A percentile compares a stretch with the other conserved stretches of the same genome.
Evolutionary conservation across 805 yeast genomes (phyloP).

Genomic region (Candida endomychidarum): DNA sequence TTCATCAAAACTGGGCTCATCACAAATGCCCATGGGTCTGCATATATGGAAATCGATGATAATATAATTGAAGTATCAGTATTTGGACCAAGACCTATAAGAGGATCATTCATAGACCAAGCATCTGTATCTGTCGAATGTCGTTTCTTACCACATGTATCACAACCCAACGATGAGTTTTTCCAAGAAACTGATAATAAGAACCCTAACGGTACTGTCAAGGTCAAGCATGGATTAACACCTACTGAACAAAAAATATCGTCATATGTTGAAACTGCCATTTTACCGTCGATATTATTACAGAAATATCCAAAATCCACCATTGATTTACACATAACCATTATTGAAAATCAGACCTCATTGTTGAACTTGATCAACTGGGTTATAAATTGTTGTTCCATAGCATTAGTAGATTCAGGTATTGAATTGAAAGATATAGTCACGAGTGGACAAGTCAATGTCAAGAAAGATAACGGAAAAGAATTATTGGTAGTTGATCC

Average conservation of each 20-base stretch:
- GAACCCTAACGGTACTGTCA: slow-evolving; percentile 8
- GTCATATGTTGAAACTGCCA: slow-evolving; percentile 51
- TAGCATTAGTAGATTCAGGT: slow-evolving; percentile 84
- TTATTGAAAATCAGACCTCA: slow-evolving; percentile 38
- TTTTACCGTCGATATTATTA: slow-evolving; percentile 54
- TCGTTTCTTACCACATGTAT: slow-evolving; percentile 50
- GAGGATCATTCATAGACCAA: slow-evolving; percentile 66
- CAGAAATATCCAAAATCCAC: slow-evolving; percentile 87
- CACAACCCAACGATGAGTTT: slow-evolving; percentile 37
- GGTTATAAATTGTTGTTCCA: slow-evolving; percentile 60
- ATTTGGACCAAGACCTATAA: slow-evolving; percentile 86
- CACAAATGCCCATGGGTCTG: slow-evolving; percentile 77
- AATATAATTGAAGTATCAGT: slow-evolving; percentile 67
- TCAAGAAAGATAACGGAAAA: slow-evolving; percentile 6
- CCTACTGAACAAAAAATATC: slow-evolving; percentile 48
- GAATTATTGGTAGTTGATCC: slow-evolving; percentile 22
- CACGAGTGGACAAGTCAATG: slow-evolving; percentile 53
- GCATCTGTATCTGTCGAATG: slow-evolving; percentile 66
- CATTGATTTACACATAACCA: slow-evolving; percentile 71
- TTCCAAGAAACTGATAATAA: slow-evolving; percentile 20
- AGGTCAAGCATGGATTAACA: slow-evolving; percentile 30
- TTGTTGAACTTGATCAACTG: slow-evolving; percentile 46
- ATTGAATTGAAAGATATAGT: slow-evolving; percentile 79
- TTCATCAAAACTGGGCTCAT: slow-evolving; percentile 66
- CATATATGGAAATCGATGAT: slow-evolving; percentile 68